These are phyloP conservation scores for Leccinum ponderosum DNA, from an alignment of 1,284 basidiomycete genomes.

Conservation along the genomic window DNA sequence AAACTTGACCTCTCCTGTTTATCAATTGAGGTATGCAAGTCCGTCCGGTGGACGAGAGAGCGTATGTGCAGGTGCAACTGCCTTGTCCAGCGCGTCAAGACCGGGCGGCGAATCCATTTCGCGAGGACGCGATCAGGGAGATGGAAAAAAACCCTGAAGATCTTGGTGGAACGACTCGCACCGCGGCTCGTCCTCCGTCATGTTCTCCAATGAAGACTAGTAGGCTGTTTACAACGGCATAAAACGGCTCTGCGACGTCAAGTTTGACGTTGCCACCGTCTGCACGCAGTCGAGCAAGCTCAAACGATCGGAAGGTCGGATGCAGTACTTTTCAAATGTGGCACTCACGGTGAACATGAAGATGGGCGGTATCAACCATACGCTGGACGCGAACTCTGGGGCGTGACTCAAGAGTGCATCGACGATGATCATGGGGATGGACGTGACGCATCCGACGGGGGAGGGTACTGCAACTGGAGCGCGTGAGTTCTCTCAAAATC, in stretches of 20 bases:
- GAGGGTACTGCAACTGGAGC: constrained; percentile 52
- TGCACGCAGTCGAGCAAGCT: constrained; percentile 69
- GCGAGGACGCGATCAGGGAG: constrained; percentile 9
- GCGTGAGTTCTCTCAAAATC: constrained; percentile 30
- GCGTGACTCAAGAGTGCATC: constrained; percentile 52
- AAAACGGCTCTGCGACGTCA: constrained; percentile 68
- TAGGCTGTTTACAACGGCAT: constrained; percentile 69
- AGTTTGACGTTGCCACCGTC: constrained; percentile 64
- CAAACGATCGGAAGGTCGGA: constrained; percentile 44
- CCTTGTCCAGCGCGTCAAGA: neutral
- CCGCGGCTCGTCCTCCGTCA: constrained; percentile 45
- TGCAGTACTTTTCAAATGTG: constrained; percentile 34
- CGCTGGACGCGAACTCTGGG: constrained; percentile 52
- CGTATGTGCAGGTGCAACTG: constrained; percentile 10
- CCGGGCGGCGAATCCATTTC: constrained; percentile 5
- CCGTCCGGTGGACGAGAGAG: neutral
- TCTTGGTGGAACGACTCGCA: constrained; percentile 24
- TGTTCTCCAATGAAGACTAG: constrained; percentile 62
- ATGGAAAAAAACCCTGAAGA: constrained; percentile 27
- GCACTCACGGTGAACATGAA: constrained; percentile 71
- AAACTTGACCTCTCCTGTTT: constrained; percentile 37
- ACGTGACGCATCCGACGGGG: constrained; percentile 73
- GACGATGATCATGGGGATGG: constrained; percentile 82
- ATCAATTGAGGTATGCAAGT: constrained; percentile 55
- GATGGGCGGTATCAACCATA: constrained; percentile 77